phyloP scores from a whole-genome alignment of 164 flowering plant species.

The Piper longum region DNA sequence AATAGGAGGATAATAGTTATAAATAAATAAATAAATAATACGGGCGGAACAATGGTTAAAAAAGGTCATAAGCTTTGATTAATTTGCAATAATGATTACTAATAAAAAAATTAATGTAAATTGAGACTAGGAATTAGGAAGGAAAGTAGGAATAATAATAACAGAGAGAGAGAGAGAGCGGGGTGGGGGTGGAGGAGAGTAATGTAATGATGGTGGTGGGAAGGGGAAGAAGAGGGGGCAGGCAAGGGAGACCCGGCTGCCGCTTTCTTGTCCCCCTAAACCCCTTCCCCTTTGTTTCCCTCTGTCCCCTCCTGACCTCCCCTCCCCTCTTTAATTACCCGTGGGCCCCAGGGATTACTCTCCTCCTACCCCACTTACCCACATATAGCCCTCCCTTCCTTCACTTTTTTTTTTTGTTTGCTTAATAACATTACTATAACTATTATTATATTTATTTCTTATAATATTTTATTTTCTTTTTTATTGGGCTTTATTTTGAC shows the following conservation, averaged over 20 bases:
- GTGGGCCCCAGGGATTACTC: not conserved
- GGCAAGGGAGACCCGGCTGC: slow-evolving; percentile 20
- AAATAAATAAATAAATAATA: too few relatives aligned
- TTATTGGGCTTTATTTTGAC: too few relatives aligned
- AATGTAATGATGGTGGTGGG: slow-evolving; percentile 3
- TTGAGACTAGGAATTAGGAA: not conserved
- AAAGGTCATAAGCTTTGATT: too few relatives aligned
- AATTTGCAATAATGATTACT: too few relatives aligned
- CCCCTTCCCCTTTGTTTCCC: slow-evolving; percentile 17
- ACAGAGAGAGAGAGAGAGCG: not conserved
- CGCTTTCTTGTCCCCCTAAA: slow-evolving; percentile 53
- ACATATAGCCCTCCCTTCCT: not conserved
- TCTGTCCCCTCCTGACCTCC: slow-evolving; percentile 20
- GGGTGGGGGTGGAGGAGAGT: not conserved
- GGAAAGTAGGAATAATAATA: not conserved
- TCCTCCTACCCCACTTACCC: not conserved
- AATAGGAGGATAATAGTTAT: too few relatives aligned
- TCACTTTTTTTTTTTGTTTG: not conserved
- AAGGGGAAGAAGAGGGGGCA: slow-evolving; percentile 10
- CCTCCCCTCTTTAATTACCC: slow-evolving; percentile 5
- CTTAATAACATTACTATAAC: too few relatives aligned
- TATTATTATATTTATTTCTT: not conserved
- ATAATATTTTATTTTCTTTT: not conserved
- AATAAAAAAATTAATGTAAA: not conserved
- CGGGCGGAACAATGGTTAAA: too few relatives aligned